Base-by-base conservation (phyloP, 768 basidiomycete species). In the Lanmaoa pseudosensibilis region DNA sequence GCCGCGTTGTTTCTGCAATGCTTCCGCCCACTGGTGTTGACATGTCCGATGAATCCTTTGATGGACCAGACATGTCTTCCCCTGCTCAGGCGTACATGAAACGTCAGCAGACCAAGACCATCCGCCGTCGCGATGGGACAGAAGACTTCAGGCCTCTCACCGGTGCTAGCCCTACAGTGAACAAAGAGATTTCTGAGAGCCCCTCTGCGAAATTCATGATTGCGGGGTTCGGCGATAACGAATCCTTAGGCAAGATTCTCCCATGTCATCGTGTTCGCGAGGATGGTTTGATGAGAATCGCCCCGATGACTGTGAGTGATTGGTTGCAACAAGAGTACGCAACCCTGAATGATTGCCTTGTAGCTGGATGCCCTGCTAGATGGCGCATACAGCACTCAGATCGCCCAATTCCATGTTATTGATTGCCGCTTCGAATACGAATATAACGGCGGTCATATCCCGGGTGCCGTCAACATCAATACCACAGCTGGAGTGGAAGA, bases 351-450 rank as follows among this genome's bases (percentile, higher is more conserved):
- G 1, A 43, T 56, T 40, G 44, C 61, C 60, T 18, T 60, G 13
- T 61, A 96, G 94, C 73, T 99, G 69, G 83, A 94, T 61, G 75
- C 78, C 15, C 77, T 98, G 15, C 73, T 98, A 33, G 83, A 86
- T 46, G 95, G 96, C 23, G 78, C 74, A 61, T 98, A 84, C 72
- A 73, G 83, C 49, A 68, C 80, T 19, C 74, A 81, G 57, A 84
- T 96, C 54, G 77, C 80, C 38, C 78, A 83, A 45, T 97, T 79
- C 71, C 81, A 89, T 63, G 74, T 99, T 55, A 88, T 99, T 63
- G 97, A 99, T 74, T 98, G 97, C 72, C 90, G 97, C 41, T 99
- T 98, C 73, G 93, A 94, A 60, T 99, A 97, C 67, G 97, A 99
- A 74, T 98, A 87, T 72, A 79, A 80, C 47, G 97, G 97, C 10